phyloP scores from a whole-genome alignment of 768 basidiomycete genomes.

The Serendipita indica region DNA sequence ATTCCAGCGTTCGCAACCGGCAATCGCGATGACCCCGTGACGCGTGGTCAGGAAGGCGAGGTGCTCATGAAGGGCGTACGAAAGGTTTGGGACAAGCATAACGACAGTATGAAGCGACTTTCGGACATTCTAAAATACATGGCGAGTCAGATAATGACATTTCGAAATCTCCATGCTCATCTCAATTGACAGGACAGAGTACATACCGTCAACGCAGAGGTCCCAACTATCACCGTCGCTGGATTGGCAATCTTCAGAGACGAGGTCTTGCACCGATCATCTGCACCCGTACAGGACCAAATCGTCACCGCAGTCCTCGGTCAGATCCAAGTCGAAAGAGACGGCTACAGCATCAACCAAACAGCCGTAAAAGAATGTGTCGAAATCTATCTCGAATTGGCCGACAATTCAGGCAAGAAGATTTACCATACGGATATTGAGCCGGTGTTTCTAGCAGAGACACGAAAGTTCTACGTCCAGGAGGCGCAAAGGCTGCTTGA shows the following conservation, averaged over 20 bases:
- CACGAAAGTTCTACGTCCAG: constrained; percentile 57
- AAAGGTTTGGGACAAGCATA: constrained; percentile 89
- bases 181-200: constrained; percentile 61
- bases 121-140: constrained; percentile 90
- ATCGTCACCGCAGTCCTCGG: constrained; percentile 67
- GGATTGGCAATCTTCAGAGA: constrained; percentile 73
- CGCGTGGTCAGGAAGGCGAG: constrained; percentile 73
- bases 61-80: constrained; percentile 66
- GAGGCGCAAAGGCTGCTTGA: constrained; percentile 61
- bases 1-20: constrained; percentile 70
- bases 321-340: constrained; percentile 81
- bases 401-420: constrained; percentile 31
- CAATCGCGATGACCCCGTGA: constrained; percentile 48
- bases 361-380: constrained; percentile 81
- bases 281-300: constrained; percentile 67
- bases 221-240: constrained; percentile 68
- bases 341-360: constrained; percentile 82
- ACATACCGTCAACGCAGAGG: constrained; percentile 55
- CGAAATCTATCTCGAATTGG: constrained; percentile 63
- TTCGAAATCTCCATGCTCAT: background rate
- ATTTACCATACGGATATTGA: constrained; percentile 80
- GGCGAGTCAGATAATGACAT: constrained; percentile 37
- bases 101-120: constrained; percentile 71
- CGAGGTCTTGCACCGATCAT: constrained; percentile 43
- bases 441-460: constrained; percentile 63